Base-by-base conservation (phyloP, 257 asterid genomes). In the Lycium barbarum region DNA sequence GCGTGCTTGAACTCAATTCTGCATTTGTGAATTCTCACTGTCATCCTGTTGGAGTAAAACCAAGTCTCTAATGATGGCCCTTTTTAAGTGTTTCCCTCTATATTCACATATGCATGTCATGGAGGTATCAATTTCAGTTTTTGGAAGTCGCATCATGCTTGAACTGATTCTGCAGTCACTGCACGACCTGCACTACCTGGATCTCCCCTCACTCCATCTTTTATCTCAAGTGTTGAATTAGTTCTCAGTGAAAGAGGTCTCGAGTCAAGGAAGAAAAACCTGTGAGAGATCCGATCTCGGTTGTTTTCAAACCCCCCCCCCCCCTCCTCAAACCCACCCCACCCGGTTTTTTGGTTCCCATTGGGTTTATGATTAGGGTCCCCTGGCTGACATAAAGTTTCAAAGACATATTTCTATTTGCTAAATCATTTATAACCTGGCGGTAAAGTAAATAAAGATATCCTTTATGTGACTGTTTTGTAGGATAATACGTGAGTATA, bases 401-500 rank as follows among this genome's bases (percentile, higher is more conserved):
- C 33, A 26, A 26, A 26, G 33, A 53, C 2, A 76, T 76, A 14
- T 26, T 76, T 74, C 62, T 76, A 51, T 76, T 49, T 22, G 82
- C 82, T 76, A 76, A 26, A 22, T 22, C 14, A 11, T 13, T 22
- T 51, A 26, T 14, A 47, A 47, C 20, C 45, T 26, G 14, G 2
- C 0, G 22, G 13, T 45, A 45, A 13, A 49, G 81, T 49, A 49
- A 49, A 6, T 20, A 22, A 22, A 22, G 2, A 12, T 74, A 49
- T 5, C 63, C 20, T 76, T 51, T 49, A 74, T 49, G 63, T 1
- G 81, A 76, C 62, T 49, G 22, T 22, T 76, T 51, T 22, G 43
- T 74, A 13, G 81, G 81, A 74, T 49, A 74, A 49, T 20, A 47
- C 13, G 17, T 12, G 61, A 74, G 54, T 74, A 47, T 45, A n/a